These are phyloP conservation scores for Populus alba DNA, from an alignment of 345 rosid genomes.

Conservation along the genomic window DNA sequence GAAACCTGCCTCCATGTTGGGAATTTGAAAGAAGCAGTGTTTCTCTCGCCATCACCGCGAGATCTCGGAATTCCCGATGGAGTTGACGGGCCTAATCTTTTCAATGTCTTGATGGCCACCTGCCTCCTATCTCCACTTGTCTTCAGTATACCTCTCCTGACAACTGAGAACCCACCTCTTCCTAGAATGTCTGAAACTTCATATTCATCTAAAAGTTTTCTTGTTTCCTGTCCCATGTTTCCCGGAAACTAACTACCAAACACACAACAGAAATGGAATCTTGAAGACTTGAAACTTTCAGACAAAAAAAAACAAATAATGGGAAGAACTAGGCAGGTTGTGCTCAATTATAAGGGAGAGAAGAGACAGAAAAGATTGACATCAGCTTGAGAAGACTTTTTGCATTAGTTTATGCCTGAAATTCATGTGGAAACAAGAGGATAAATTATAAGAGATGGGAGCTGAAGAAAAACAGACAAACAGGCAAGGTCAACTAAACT, in stretches of 20 bases:
- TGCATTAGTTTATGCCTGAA: conserved; percentile 21
- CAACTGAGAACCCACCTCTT: conserved; percentile 68
- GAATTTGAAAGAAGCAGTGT: conserved; percentile 25
- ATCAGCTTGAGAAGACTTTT: conserved; percentile 19
- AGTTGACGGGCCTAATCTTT: conserved; percentile 31
- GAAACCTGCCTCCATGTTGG: conserved; percentile 49
- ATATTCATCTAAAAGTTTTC: conserved; percentile 48
- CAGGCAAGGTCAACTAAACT: conserved; percentile 30
- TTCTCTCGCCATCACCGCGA: not conserved
- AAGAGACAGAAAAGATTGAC: conserved; percentile 16
- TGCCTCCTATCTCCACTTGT: conserved; percentile 20
- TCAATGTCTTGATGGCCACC: conserved; percentile 59
- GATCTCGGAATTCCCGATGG: conserved; percentile 14
- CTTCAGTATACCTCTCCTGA: conserved; percentile 46
- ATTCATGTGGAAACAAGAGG: conserved; percentile 22
- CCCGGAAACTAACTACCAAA: not conserved
- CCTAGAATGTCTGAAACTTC: conserved; percentile 50
- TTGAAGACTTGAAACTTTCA: not conserved
- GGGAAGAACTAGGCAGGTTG: not conserved
- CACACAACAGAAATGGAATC: not conserved
- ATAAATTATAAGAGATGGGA: conserved; percentile 18
- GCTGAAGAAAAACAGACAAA: conserved; percentile 27
- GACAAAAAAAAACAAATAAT: not conserved
- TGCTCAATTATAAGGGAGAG: conserved; percentile 16
- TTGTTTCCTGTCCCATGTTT: conserved; percentile 49